Conservation (phyloP, 2,329 filamentous ascomycete genomes). For the Neonectria magnoliae region DNA sequence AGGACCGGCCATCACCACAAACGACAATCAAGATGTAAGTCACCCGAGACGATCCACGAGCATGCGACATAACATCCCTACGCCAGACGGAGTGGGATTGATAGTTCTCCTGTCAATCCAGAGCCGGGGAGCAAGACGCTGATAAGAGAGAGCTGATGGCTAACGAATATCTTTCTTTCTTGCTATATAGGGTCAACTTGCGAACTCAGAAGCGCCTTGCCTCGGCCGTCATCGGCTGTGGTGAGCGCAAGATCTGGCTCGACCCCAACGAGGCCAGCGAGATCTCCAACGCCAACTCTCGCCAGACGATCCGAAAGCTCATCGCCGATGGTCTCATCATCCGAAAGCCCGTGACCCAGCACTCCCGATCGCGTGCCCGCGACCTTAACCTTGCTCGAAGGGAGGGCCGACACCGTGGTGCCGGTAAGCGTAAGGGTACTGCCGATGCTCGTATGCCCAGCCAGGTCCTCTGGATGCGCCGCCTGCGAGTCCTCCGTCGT, state of each 20-base stretch:
- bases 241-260: constrained; percentile 99
- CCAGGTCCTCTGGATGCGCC: constrained; percentile 99
- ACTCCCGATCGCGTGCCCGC: constrained; percentile 96
- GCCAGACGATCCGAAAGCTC: constrained; percentile 99
- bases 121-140: constrained; percentile 14
- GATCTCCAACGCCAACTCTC: constrained; percentile 99
- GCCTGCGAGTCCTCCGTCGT: constrained; percentile 98
- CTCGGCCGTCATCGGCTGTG: constrained; percentile 97
- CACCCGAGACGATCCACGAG: constrained; percentile 33
- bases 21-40: constrained; percentile 59
- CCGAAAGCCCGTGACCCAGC: constrained; percentile 99
- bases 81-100: constrained; percentile 27
- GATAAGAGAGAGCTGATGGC: constrained; percentile 37
- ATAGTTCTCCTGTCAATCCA: constrained; percentile 27
- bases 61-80: constrained; percentile 16
- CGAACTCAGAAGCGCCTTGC: constrained; percentile 99
- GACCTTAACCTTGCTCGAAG: constrained; percentile 94
- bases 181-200: constrained; percentile 88
- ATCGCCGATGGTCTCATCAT: constrained; percentile 99
- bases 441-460: constrained; percentile 99
- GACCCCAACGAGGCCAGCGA: constrained; percentile 99
- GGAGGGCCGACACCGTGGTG: constrained; percentile 97
- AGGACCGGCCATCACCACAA: constrained; percentile 55
- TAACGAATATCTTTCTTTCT: constrained; percentile 41
- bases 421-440: constrained; percentile 99